These are phyloP conservation scores for Dryadomyces quercivorus DNA, from an alignment of 2,329 filamentous ascomycete genomes.

Conservation along the genomic window DNA sequence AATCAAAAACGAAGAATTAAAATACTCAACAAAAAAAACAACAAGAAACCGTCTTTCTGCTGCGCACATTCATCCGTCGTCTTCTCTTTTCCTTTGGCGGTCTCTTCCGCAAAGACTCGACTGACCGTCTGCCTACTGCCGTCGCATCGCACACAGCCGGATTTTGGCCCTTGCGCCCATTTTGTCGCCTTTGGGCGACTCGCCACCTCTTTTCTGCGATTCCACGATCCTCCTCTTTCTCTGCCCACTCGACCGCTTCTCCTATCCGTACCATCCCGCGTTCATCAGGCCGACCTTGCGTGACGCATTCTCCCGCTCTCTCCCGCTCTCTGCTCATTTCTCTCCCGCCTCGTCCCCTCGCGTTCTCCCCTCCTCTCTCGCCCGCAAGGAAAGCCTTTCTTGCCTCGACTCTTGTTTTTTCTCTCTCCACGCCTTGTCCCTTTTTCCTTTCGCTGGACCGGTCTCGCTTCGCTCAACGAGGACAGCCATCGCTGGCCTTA, in stretches of 20 bases:
- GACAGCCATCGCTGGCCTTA: neutral
- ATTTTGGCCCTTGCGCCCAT: slow-evolving; percentile 1
- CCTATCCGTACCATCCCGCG: neutral
- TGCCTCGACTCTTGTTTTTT: neutral
- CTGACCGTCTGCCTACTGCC: neutral
- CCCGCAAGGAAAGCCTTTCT: neutral
- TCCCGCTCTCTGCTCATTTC: neutral
- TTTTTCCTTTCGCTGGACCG: neutral
- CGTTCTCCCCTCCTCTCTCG: neutral
- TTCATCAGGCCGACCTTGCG: no score
- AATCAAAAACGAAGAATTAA: neutral
- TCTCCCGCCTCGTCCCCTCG: neutral
- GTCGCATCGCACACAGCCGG: slow-evolving; percentile 1
- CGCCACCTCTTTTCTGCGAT: neutral
- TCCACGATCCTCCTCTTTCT: neutral
- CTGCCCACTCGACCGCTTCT: neutral
- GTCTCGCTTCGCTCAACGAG: neutral
- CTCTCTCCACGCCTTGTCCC: neutral
- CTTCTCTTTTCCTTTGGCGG: neutral
- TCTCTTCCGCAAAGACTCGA: neutral
- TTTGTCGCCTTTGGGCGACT: neutral
- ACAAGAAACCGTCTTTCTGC: neutral
- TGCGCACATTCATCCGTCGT: neutral
- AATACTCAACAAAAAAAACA: neutral
- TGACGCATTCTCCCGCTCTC: no score